Percentiles rank a stretch among this genome's conserved stretches.
phyloP scores from a whole-genome alignment of 352 stramenopile species.

The Pythium coloratum region DNA sequence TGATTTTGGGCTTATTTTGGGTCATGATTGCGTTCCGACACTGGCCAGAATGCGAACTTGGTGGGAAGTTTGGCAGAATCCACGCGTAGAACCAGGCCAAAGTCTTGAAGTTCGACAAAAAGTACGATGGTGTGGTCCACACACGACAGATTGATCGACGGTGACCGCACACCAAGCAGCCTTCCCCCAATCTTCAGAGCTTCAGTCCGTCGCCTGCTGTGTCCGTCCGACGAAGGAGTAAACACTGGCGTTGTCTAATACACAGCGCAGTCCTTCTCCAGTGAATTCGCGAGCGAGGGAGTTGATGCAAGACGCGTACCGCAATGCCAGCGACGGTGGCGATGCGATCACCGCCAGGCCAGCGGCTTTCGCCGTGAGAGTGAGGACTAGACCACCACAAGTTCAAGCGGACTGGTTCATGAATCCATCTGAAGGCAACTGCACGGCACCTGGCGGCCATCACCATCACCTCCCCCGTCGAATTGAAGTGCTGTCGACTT shows the following conservation, averaged over 20 bases:
- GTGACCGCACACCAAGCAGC: slow-evolving; percentile 4
- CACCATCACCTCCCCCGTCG: not conserved
- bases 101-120: slow-evolving; percentile 1
- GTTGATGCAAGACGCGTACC: too few species aligned
- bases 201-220: not conserved
- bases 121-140: not conserved
- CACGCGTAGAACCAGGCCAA: not conserved
- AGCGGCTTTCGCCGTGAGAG: too few species aligned
- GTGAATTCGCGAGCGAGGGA: too few species aligned
- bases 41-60: not conserved
- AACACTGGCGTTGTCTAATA: too few species aligned
- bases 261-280: too few species aligned
- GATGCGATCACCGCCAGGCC: too few species aligned
- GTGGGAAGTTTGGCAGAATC: not conserved
- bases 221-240: too few species aligned
- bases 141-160: not conserved
- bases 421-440: slow-evolving; percentile 4
- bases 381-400: not conserved
- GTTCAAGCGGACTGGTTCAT: slow-evolving; percentile 4
- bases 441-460: not conserved
- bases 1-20: not conserved
- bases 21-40: slow-evolving; percentile 1
- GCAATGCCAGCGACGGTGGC: too few species aligned
- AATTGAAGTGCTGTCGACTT: not conserved
- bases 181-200: not conserved